Percentiles rank a stretch among this genome's conserved stretches.
phyloP scores from a whole-genome alignment of 768 basidiomycete genomes.

The Tricholoma matsutake region DNA sequence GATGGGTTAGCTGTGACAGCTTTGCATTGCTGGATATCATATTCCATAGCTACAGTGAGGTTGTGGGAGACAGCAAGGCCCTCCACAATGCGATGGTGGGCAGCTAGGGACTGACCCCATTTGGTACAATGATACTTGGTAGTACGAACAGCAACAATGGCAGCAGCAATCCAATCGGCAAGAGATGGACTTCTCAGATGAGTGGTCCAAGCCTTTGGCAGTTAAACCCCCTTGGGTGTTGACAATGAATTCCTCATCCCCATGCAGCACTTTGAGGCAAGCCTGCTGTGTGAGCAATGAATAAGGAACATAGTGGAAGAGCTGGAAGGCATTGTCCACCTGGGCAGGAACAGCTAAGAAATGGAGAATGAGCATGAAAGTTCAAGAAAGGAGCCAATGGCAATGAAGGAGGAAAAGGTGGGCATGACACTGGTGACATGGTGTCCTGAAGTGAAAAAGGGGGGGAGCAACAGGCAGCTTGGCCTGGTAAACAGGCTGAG shows the following conservation, averaged over 20 bases:
- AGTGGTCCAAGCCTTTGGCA: neutral
- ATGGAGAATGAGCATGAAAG: no score
- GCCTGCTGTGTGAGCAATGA: neutral
- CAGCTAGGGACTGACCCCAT: neutral
- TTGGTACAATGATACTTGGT: neutral
- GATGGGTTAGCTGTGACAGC: neutral
- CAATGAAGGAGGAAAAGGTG: no score
- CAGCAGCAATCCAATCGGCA: neutral
- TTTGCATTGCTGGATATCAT: no score
- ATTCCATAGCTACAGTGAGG: neutral
- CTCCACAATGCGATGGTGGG: neutral
- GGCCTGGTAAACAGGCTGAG: no score
- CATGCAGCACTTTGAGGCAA: neutral
- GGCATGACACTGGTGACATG: no score
- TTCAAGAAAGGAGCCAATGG: no score
- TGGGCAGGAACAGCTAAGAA: neutral
- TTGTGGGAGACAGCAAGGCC: neutral
- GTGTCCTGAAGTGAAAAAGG: no score
- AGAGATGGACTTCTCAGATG: neutral
- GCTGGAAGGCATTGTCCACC: neutral
- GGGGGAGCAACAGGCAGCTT: no score
- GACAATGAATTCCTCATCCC: neutral
- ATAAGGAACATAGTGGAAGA: neutral
- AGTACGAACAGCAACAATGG: neutral
- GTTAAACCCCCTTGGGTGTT: neutral